Evolutionary conservation across 768 basidiomycete species (phyloP).

Genomic region (Termitomyces eurrhizus): DNA sequence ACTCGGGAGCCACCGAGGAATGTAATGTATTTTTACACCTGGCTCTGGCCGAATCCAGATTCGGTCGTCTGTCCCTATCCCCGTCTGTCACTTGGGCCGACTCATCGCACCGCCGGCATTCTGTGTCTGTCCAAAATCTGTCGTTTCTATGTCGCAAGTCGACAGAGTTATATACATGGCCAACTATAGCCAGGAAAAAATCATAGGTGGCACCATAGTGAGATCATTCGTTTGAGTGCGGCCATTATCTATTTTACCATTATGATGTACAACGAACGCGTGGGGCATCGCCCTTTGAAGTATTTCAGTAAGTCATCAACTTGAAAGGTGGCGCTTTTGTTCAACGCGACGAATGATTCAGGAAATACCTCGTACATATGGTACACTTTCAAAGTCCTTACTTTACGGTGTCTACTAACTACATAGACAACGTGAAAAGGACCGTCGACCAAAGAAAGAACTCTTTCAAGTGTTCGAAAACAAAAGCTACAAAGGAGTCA

Average conservation of each 20-base stretch:
- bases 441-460: neutral
- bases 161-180: neutral
- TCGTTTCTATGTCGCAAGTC: too few relatives aligned
- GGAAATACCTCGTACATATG: too few relatives aligned
- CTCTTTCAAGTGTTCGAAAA: neutral
- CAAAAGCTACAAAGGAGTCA: neutral
- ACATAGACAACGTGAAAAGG: neutral
- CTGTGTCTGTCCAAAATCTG: neutral
- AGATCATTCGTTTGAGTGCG: neutral
- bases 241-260: neutral
- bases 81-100: too few relatives aligned
- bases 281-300: neutral
- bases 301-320: neutral
- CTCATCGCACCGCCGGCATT: neutral
- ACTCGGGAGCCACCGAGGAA: neutral
- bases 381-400: too few relatives aligned
- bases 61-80: neutral
- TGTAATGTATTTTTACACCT: neutral
- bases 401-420: too few relatives aligned
- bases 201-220: neutral
- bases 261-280: too few relatives aligned
- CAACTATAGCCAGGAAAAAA: neutral
- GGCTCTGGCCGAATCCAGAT: neutral
- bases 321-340: neutral
- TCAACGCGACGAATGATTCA: too few relatives aligned